These are phyloP conservation scores for Niveomyces coronatus DNA, from an alignment of 2,329 filamentous ascomycete species.

Conservation along the genomic window DNA sequence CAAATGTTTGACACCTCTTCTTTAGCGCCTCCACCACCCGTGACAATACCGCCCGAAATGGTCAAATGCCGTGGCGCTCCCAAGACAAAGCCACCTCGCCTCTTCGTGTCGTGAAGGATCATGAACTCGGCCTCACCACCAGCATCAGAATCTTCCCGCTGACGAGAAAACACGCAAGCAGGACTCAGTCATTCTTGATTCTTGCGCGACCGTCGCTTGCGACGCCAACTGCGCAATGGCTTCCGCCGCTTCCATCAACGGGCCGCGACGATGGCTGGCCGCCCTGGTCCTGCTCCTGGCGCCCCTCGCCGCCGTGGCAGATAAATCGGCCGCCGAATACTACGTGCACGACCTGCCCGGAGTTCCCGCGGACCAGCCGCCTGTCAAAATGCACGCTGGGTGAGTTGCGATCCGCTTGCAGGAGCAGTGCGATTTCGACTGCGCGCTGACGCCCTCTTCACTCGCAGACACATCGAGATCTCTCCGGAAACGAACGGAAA, in stretches of 20 bases:
- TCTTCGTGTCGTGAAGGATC: background rate
- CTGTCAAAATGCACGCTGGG: slow-evolving; percentile 98
- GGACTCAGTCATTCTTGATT: too few species aligned
- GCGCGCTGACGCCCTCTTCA: slow-evolving; percentile 16
- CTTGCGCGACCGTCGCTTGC: background rate
- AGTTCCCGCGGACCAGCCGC: slow-evolving; percentile 57
- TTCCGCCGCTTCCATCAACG: slow-evolving; percentile 9
- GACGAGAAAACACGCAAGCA: too few species aligned
- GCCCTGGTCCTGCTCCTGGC: slow-evolving; percentile 31
- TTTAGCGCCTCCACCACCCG: slow-evolving; percentile 1
- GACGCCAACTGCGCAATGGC: slow-evolving; percentile 7
- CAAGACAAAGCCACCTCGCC: slow-evolving; percentile 9
- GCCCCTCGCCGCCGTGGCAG: slow-evolving; percentile 23
- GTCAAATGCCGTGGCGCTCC: background rate
- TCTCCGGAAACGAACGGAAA: slow-evolving; percentile 79
- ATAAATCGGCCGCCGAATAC: slow-evolving; percentile 58
- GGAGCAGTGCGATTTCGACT: background rate
- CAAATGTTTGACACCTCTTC: background rate
- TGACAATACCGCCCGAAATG: slow-evolving; percentile 4
- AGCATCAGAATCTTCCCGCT: slow-evolving; percentile 9
- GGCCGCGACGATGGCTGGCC: slow-evolving; percentile 21
- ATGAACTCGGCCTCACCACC: background rate
- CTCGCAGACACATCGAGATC: slow-evolving; percentile 76
- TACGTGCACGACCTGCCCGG: slow-evolving; percentile 81
- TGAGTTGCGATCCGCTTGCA: slow-evolving; percentile 35